Evolutionary conservation across 805 yeast species (phyloP).

Genomic region (Candida saitoana): DNA sequence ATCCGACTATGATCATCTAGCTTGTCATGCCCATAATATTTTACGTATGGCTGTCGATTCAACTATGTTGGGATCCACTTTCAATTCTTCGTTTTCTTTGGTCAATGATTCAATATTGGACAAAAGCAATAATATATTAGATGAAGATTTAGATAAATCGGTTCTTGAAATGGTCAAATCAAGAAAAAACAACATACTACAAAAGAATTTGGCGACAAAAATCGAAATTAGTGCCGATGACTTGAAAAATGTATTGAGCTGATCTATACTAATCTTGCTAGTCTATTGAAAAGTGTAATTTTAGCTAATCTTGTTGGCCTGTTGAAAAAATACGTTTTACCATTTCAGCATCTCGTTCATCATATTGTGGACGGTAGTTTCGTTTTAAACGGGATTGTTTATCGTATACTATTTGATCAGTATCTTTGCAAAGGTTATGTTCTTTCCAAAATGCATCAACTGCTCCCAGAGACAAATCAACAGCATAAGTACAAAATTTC

Average conservation of each 20-base stretch:
- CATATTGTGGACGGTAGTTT: constrained; percentile 17
- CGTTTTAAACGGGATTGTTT: constrained; percentile 10
- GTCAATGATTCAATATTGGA: constrained; percentile 28
- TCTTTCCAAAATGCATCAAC: constrained; percentile 15
- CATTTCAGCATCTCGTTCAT: constrained; percentile 23
- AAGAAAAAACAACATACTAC: constrained; percentile 3
- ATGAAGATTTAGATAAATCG: constrained; percentile 13
- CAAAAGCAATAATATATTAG: constrained; percentile 14
- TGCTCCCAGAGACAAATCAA: not conserved
- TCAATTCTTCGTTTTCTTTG: constrained; percentile 33
- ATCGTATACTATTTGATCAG: not conserved
- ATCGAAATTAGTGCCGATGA: constrained; percentile 38
- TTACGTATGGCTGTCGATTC: constrained; percentile 46
- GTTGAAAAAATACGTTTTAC: constrained; percentile 14
- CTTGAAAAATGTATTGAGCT: constrained; percentile 21
- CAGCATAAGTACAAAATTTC: not conserved
- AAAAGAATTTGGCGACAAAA: constrained; percentile 18
- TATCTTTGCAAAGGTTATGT: constrained; percentile 8
- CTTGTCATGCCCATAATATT: constrained; percentile 45
- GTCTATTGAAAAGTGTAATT: no score
- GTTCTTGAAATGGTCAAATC: constrained; percentile 14
- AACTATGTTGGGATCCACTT: constrained; percentile 42
- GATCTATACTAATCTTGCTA: not conserved
- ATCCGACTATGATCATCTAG: constrained; percentile 34
- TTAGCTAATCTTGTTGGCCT: not conserved